Percentiles rank a stretch among this genome's conserved stretches.
These are phyloP conservation scores for Candida ficus DNA, from an alignment of 805 yeast species.

Conservation along the genomic window DNA sequence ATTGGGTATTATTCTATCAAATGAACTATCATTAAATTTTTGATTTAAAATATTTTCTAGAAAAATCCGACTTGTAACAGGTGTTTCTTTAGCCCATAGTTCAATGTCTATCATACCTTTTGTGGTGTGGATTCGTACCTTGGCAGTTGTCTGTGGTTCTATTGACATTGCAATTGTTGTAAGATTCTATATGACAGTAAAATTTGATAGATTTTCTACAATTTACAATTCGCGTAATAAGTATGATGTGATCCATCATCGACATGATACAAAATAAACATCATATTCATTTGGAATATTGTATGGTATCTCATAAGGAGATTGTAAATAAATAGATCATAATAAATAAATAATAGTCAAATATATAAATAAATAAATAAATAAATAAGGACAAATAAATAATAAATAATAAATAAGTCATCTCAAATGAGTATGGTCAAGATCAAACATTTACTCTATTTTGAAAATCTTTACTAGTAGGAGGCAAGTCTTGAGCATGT, in stretches of 20 bases:
- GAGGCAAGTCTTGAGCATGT: constrained; percentile 38
- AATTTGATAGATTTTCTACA: too few relatives aligned
- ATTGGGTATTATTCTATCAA: constrained; percentile 35
- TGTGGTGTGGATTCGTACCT: constrained; percentile 48
- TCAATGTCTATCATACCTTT: constrained; percentile 58
- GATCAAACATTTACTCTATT: constrained; percentile 13
- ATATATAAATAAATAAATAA: constrained; percentile 9
- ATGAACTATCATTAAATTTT: constrained; percentile 34
- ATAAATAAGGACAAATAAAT: neutral
- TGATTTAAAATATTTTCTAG: constrained; percentile 43
- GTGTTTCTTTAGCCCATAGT: constrained; percentile 66
- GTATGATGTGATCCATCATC: too few relatives aligned
- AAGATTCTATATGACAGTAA: too few relatives aligned
- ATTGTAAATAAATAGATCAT: constrained; percentile 1
- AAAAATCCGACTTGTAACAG: constrained; percentile 42
- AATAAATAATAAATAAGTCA: neutral
- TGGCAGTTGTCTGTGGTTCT: constrained; percentile 57
- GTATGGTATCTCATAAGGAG: too few relatives aligned
- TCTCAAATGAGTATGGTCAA: too few relatives aligned
- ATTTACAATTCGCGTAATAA: too few relatives aligned
- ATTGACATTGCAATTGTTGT: constrained; percentile 11
- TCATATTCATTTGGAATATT: too few relatives aligned
- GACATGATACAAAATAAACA: too few relatives aligned
- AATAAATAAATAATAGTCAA: constrained; percentile 3
- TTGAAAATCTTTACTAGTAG: constrained; percentile 31